Percentiles rank a stretch among this genome's conserved stretches.
Conservation (phyloP, 352 stramenopile genomes). For the Peronospora farinosa region DNA sequence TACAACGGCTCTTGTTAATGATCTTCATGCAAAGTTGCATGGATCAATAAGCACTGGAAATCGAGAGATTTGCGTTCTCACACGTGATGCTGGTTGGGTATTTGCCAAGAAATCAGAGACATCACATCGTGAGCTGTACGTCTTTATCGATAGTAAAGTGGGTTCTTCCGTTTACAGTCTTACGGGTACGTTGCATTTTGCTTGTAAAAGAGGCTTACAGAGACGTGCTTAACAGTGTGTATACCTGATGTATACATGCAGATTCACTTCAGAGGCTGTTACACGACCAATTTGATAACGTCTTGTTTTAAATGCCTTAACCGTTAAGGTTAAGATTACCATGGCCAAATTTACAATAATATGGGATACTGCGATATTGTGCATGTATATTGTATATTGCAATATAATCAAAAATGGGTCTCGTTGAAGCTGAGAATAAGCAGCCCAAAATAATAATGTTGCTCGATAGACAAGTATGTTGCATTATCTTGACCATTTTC, state of each 20-base stretch:
- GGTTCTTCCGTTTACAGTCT: conserved; percentile 43
- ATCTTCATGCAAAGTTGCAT: conserved; percentile 39
- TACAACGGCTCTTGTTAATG: conserved; percentile 34
- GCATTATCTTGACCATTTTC: neutral
- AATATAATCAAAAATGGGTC: neutral
- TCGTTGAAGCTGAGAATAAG: neutral
- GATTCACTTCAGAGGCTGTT: conserved; percentile 43
- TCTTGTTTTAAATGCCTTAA: conserved; percentile 36
- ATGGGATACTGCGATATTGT: too few species aligned
- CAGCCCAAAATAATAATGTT: neutral
- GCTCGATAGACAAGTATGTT: neutral
- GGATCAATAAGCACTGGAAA: conserved; percentile 22
- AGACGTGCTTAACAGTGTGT: neutral
- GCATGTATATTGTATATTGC: neutral
- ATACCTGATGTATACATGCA: conserved; percentile 16
- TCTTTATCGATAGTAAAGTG: conserved; percentile 57
- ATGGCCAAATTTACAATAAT: too few species aligned
- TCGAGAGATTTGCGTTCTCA: conserved; percentile 51
- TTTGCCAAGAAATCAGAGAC: conserved; percentile 42
- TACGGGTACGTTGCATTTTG: conserved; percentile 31
- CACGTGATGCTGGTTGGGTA: conserved; percentile 49
- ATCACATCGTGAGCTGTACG: conserved; percentile 47
- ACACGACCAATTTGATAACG: conserved; percentile 49
- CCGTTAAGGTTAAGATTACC: neutral
- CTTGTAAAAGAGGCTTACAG: neutral